phyloP scores from a whole-genome alignment of 129 eudicot species.

The Ambrosia trifida region DNA sequence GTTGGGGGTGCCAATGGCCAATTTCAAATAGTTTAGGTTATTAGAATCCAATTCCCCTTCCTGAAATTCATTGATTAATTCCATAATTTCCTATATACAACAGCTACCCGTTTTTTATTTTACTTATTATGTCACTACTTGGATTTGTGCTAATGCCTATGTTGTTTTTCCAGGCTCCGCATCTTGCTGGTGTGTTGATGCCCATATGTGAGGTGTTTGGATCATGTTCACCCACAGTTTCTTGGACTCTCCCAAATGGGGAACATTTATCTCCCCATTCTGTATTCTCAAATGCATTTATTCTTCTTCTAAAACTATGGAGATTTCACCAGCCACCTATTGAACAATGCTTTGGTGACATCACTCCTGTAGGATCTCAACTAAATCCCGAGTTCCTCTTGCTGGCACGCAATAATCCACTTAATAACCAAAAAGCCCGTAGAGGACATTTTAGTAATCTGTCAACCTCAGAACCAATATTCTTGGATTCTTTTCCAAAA shows the following conservation, averaged over 20 bases:
- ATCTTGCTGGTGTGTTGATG: conserved; percentile 92
- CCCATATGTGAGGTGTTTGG: conserved; percentile 95
- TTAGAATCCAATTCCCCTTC: too few relatives aligned
- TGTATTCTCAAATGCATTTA: conserved; percentile 89
- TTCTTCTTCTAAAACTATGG: conserved; percentile 87
- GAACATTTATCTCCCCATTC: conserved; percentile 75
- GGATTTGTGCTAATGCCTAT: conserved; percentile 2
- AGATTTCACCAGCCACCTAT: conserved; percentile 85
- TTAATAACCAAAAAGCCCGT: conserved; percentile 41
- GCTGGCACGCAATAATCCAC: conserved; percentile 55
- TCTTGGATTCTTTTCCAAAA: conserved; percentile 84
- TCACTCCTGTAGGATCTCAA: conserved; percentile 72
- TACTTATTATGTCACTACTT: background rate
- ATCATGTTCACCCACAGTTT: conserved; percentile 67
- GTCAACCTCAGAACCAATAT: conserved; percentile 62
- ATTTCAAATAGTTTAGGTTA: too few relatives aligned
- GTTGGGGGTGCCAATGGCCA: too few relatives aligned
- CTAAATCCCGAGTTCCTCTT: conserved; percentile 87
- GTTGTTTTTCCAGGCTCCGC: conserved; percentile 65
- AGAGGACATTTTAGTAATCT: conserved; percentile 36
- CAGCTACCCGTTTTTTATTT: background rate
- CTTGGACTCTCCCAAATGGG: conserved; percentile 72
- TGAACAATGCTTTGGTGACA: conserved; percentile 66
- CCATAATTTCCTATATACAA: conserved; percentile 3
- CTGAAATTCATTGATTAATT: background rate